These are phyloP conservation scores for Talaromyces amestolkiae DNA, from an alignment of 2,329 filamentous ascomycete genomes.

Conservation along the genomic window DNA sequence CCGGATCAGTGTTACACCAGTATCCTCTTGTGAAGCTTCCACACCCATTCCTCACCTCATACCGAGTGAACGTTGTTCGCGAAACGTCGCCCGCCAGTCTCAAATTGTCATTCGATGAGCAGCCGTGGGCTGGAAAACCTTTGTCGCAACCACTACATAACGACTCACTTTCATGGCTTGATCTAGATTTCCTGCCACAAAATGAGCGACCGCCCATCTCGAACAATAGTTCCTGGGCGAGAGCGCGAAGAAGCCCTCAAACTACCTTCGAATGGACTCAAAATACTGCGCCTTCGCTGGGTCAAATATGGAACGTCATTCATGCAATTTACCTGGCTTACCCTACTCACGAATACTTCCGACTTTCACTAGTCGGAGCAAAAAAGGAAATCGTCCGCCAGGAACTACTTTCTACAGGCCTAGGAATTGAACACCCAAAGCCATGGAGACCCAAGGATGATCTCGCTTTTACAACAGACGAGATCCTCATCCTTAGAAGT, in stretches of 20 bases:
- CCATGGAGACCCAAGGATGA: constrained; percentile 11
- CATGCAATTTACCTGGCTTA: constrained; percentile 47
- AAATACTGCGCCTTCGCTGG: constrained; percentile 39
- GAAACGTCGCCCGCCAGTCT: constrained; percentile 29
- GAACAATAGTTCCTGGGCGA: constrained; percentile 41
- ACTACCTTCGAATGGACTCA: constrained; percentile 44
- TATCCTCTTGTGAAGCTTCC: constrained; percentile 47
- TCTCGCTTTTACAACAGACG: background rate
- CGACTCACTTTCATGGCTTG: constrained; percentile 38
- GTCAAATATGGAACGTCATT: constrained; percentile 49
- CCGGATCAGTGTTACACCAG: constrained; percentile 6
- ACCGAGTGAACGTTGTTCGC: constrained; percentile 35
- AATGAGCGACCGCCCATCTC: constrained; percentile 23
- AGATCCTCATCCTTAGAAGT: constrained; percentile 16
- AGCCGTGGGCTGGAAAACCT: constrained; percentile 32
- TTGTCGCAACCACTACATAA: constrained; percentile 41
- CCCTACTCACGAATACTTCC: constrained; percentile 46
- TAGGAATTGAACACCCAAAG: constrained; percentile 22
- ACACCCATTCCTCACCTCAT: constrained; percentile 48
- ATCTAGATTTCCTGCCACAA: constrained; percentile 28
- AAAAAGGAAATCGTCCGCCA: constrained; percentile 37
- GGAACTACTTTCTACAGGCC: constrained; percentile 39
- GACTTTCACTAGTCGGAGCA: constrained; percentile 41
- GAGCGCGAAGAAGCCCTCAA: constrained; percentile 45
- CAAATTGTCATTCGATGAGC: constrained; percentile 35